These are phyloP conservation scores for Fraxinus ornus DNA, from an alignment of 305 asterid genomes.

Conservation along the genomic window DNA sequence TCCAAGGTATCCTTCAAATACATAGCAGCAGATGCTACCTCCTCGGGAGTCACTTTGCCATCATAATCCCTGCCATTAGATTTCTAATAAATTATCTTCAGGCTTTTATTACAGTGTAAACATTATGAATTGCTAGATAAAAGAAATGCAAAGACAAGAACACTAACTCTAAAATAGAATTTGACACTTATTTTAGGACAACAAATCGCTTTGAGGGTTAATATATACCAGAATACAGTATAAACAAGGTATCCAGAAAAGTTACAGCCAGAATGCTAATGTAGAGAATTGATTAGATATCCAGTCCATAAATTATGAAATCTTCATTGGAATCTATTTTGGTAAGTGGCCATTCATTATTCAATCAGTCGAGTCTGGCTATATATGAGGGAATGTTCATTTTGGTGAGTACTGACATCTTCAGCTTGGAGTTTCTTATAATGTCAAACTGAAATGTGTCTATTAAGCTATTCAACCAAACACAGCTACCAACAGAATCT, in stretches of 20 bases:
- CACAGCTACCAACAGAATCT: background rate
- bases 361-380: background rate
- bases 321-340: background rate
- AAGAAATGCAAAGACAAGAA: background rate
- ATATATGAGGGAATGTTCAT: background rate
- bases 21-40: background rate
- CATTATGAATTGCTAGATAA: background rate
- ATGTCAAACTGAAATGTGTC: background rate
- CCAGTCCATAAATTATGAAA: background rate
- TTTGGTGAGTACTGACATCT: background rate
- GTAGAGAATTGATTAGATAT: background rate
- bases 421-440: background rate
- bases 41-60: conserved; percentile 70
- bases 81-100: conserved; percentile 14
- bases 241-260: background rate
- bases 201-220: background rate
- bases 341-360: background rate
- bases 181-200: background rate
- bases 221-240: background rate
- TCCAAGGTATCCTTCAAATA: background rate
- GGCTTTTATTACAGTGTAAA: conserved; percentile 6
- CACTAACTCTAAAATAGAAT: background rate
- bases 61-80: conserved; percentile 69
- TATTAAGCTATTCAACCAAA: background rate
- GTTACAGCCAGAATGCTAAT: background rate